Conservation (phyloP, 108 stramenopile species). For the Nitzschia palea region DNA sequence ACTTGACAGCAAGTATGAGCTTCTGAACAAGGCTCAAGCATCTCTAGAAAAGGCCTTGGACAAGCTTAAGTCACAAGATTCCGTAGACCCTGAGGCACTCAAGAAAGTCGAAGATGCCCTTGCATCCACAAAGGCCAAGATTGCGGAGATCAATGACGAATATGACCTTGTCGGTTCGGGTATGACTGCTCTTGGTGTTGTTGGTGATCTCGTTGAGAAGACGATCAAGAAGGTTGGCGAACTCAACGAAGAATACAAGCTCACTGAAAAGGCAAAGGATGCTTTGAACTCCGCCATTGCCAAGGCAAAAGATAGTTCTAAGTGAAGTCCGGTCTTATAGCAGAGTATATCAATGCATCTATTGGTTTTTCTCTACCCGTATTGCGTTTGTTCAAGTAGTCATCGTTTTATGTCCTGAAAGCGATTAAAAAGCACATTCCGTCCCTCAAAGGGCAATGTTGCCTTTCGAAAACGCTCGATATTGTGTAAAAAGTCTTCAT, state of each 20-base stretch:
- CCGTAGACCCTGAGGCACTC: constrained; percentile 69
- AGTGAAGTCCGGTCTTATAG: too few relatives aligned
- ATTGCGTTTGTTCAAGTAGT: too few relatives aligned
- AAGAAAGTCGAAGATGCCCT: constrained; percentile 83
- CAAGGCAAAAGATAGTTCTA: constrained; percentile 87
- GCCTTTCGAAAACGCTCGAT: constrained; percentile 43
- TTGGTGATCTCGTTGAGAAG: constrained; percentile 89
- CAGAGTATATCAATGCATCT: too few relatives aligned
- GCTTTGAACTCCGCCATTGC: constrained; percentile 69
- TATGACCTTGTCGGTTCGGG: constrained; percentile 88
- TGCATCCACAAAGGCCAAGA: constrained; percentile 72
- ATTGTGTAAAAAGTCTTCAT: constrained; percentile 60
- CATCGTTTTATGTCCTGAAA: too few relatives aligned
- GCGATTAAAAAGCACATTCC: constrained; percentile 63
- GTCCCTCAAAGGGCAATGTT: constrained; percentile 63
- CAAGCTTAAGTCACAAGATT: constrained; percentile 70
- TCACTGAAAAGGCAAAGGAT: constrained; percentile 73
- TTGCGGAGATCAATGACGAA: constrained; percentile 85
- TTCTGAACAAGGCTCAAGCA: constrained; percentile 64
- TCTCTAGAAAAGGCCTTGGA: constrained; percentile 65
- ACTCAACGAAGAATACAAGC: constrained; percentile 84
- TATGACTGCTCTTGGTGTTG: constrained; percentile 76
- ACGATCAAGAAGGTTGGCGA: constrained; percentile 80
- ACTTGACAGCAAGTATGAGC: constrained; percentile 85
- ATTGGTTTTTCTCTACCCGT: too few relatives aligned